Percentiles rank a stretch among this genome's conserved stretches.
Evolutionary conservation across 768 basidiomycete genomes (phyloP).

Genomic region (Suillus fuscotomentosus): DNA sequence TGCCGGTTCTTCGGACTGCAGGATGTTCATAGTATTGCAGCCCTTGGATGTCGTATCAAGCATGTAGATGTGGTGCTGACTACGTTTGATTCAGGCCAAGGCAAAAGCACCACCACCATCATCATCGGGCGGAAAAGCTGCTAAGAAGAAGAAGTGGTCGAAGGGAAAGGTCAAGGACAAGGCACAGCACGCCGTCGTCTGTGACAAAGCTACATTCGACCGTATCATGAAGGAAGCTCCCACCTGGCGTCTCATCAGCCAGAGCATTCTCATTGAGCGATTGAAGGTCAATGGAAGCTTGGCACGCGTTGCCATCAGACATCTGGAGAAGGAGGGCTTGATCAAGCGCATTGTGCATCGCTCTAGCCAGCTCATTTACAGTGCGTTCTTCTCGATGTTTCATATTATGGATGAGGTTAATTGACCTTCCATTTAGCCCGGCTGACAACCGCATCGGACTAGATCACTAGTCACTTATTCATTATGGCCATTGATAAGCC

Average conservation of each 20-base stretch:
- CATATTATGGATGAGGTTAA: neutral
- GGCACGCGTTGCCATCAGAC: slow-evolving; percentile 86
- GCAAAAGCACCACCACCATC: slow-evolving; percentile 65
- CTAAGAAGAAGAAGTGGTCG: slow-evolving; percentile 99
- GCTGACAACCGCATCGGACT: slow-evolving; percentile 41
- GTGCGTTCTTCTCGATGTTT: slow-evolving; percentile 46
- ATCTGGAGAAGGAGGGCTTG: slow-evolving; percentile 89
- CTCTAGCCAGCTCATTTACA: slow-evolving; percentile 93
- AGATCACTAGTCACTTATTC: slow-evolving; percentile 25
- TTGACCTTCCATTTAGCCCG: slow-evolving; percentile 34
- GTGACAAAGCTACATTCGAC: slow-evolving; percentile 92
- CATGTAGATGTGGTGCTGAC: slow-evolving; percentile 21
- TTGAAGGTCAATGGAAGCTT: slow-evolving; percentile 96
- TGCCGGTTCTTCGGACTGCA: neutral
- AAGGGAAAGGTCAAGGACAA: slow-evolving; percentile 99
- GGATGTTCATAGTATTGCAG: slow-evolving; percentile 9
- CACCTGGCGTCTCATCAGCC: slow-evolving; percentile 98
- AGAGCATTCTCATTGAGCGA: slow-evolving; percentile 97
- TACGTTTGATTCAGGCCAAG: slow-evolving; percentile 57
- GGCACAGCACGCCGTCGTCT: slow-evolving; percentile 92
- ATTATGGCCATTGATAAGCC: slow-evolving; percentile 26
- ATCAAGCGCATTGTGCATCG: slow-evolving; percentile 98
- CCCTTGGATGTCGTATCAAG: slow-evolving; percentile 21
- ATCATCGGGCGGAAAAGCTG: slow-evolving; percentile 77
- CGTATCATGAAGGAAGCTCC: slow-evolving; percentile 98